Base-by-base conservation (phyloP, 1,284 basidiomycete species). In the Fomitopsis pinicola region DNA sequence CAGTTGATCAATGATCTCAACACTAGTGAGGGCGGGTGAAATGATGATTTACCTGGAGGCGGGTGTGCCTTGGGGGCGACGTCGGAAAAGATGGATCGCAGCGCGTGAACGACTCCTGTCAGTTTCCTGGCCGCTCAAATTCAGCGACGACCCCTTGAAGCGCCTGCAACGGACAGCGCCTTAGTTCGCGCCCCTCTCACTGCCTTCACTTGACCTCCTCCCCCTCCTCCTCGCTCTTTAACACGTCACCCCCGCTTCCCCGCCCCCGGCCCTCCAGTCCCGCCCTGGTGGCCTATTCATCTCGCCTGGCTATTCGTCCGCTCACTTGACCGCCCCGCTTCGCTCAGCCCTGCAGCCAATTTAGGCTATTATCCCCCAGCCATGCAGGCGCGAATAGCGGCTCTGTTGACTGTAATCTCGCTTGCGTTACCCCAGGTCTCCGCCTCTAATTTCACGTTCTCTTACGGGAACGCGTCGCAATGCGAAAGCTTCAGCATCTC, bases 401-500 rank as follows among this genome's bases (percentile, higher is more conserved):
- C 5, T 30, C 45, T 46, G 54, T 38, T 55, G 48, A 56, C 57
- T 36, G 35, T 56, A 33, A 40, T 48, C 28, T 44, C 48, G 57
- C 42, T 60, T 42, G 7, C 14, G 5, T 9, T 50, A 15, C 45
- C 57, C 6, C 62, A 58, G 19, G 52, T 40, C 10, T 57, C 48
- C 35, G 57, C 63, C 54, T 70, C 70, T 50, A 72, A 72, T 40
- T 89, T 90, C 75, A 82, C 75, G 45, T 85, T 86, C 66, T 73
- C 80, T 0, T 76, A 78, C 54, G 75, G 73, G 17, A 68, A 76
- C 1, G 80, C 85, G 2, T 80, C 85, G 0, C 74, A 86, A 69
- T 92, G 89, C 68, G 88, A 83, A 64, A 71, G 81, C 67, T 73
- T 91, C 30, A 71, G 71, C 54, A 66, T 92, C 56, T 76, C 80